Base-by-base conservation (phyloP, 768 basidiomycete genomes). In the Amanita muscaria region DNA sequence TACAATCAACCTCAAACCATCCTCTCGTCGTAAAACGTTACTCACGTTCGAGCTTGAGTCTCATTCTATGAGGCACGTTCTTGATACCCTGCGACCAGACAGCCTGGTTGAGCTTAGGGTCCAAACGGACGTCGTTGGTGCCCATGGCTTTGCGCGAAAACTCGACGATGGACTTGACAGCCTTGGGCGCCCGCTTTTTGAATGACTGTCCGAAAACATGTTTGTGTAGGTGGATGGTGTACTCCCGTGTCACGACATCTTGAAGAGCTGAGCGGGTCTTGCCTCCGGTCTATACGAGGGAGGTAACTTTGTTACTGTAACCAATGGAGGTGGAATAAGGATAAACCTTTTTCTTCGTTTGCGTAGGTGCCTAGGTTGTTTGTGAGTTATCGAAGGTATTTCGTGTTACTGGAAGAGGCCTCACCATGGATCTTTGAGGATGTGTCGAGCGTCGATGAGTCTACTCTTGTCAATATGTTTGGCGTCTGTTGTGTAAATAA, bases 171-270 rank as follows among this genome's bases (percentile, higher is more conserved):
- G 89, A 87, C 73, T 98, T 98, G 68, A 98, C 79, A 55, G 92
- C 96, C 73, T 81, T 84, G 18, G 96, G 96, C 14, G 96, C 91
- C 56, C 93, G 85, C 78, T 94, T 94, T 74, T 97, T 97, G 78
- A 96, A 97, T 33, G 87, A 84, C 49, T 84, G 79, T 55, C 85
- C 88, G 67, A 91, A 88, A 33, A 92, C 89, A 54, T 69, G 83
- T 68, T 94, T 96, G 83, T 96, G 91, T 31, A 97, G 72, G 70
- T 96, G 90, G 74, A 97, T 86, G 60, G 94, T 97, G 83, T 97
- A 96, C 66, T 99, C 94, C 60, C 93, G 84, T 53, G 93, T 88
- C 53, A 97, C 94, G 70, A 97, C 94, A 66, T 98, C 94, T 69
- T 88, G 80, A 64, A 97, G 88, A 44, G 94, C 94, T 49, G 91